These are phyloP conservation scores for Podosphaera xanthii DNA, from an alignment of 2,329 filamentous ascomycete genomes.

Conservation along the genomic window DNA sequence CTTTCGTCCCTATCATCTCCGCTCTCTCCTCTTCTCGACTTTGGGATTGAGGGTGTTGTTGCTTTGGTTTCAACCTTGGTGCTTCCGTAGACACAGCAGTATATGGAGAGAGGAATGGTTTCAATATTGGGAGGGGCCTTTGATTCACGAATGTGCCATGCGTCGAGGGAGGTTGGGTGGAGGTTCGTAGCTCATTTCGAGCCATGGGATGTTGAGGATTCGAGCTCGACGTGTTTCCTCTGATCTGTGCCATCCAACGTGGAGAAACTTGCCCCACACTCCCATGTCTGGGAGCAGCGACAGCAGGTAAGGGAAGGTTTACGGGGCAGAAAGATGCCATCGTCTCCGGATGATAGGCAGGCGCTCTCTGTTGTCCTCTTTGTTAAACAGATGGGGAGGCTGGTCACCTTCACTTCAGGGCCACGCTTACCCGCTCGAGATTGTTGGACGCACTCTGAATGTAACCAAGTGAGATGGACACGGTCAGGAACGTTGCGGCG, in stretches of 20 bases:
- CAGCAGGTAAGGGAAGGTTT: neutral
- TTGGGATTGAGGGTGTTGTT: neutral
- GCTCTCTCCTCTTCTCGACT: neutral
- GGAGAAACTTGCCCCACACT: neutral
- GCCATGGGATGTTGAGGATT: neutral
- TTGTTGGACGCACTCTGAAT: neutral
- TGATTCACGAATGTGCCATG: neutral
- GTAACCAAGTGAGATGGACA: neutral
- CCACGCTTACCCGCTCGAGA: neutral
- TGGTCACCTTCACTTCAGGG: neutral
- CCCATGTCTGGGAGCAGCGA: neutral
- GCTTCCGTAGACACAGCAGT: neutral
- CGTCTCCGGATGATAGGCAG: neutral
- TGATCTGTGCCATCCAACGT: neutral
- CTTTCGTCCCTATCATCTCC: neutral
- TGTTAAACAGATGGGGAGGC: neutral
- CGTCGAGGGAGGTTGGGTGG: neutral
- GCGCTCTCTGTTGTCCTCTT: neutral
- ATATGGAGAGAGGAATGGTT: neutral
- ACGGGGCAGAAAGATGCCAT: neutral
- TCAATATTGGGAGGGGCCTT: neutral
- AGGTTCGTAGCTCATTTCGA: neutral
- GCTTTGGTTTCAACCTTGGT: neutral
- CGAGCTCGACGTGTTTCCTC: neutral
- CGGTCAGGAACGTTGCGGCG: too few species aligned